Evolutionary conservation across 2,329 filamentous ascomycete species (phyloP), one percentile per base, ranked within the genome.

Genomic region (Trichothecium roseum): DNA sequence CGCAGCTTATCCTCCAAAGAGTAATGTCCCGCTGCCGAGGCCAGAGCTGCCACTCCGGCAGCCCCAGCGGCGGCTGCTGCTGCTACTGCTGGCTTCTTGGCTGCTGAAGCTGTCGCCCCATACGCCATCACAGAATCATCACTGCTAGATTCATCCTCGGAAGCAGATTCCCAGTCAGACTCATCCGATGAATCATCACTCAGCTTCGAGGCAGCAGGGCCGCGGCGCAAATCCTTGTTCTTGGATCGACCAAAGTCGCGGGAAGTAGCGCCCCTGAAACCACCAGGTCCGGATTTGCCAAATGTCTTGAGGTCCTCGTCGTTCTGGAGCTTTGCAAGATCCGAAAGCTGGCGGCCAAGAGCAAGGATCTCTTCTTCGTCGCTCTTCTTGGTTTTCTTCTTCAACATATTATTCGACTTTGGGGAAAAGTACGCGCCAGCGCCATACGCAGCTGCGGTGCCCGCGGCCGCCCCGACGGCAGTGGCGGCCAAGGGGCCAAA

Each of bases 101-200:
- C 41, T 8, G 49, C 45, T 6, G 51, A 45, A n/a, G 49, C 45
- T 18, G 44, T 39, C 2, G 45, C 45, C 5, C 57, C 57, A 36
- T 60, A 61, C 2, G 56, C 57, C 35, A 39, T 36, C 8, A 56
- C 56, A 32, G 63, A 68, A 22, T 57, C 55, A 35, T 57, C 63
- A 12, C 55, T 56, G 22, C 60, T 60, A 37, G 57, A 56, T 32
- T 68, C 66, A 32, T 62, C 62, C 10, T 69, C 67, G 5, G 67
- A 71, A 18, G 69, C 67, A 31, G 69, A 72, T 50, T 75, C 72
- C 71, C 71, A 76, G 37, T 73, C 70, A 2, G 62, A 62, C 29
- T 74, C 66, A 22, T 68, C 69, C 34, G 63, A 41, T 42, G 56
- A 49, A 15, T 51, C 51, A n/a, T 55, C 51, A 16, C 53, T 52